Evolutionary conservation across 164 flowering plant species (phyloP).

Genomic region (Cinnamomum chago): DNA sequence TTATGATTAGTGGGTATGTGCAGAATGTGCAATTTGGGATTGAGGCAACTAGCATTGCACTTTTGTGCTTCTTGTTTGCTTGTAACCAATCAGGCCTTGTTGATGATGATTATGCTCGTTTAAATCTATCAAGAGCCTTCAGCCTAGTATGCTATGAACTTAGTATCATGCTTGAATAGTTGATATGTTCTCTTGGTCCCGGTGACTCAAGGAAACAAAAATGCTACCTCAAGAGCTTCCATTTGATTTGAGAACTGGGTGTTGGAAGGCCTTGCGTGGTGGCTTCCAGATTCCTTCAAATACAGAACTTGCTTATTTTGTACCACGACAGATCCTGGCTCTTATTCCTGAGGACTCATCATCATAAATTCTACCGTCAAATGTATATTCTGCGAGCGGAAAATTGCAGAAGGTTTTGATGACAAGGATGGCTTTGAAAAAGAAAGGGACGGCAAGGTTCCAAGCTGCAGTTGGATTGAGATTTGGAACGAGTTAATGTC

Average conservation of each 20-base stretch:
- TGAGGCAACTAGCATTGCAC: too few species aligned
- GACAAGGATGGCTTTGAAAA: too few species aligned
- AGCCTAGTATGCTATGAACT: constrained; percentile 41
- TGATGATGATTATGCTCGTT: constrained; percentile 46
- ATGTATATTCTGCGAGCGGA: too few species aligned
- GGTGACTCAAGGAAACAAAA: constrained; percentile 46
- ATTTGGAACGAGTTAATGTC: neutral
- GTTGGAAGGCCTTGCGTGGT: constrained; percentile 75
- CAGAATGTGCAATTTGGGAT: too few species aligned
- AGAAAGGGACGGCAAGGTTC: neutral
- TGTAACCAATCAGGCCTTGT: constrained; percentile 73
- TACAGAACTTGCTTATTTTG: neutral
- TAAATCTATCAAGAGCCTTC: constrained; percentile 53
- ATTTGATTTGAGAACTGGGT: constrained; percentile 67
- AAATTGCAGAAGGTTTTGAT: too few species aligned
- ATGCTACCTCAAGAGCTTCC: constrained; percentile 8
- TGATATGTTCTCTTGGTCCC: constrained; percentile 54
- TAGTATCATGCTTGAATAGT: too few species aligned
- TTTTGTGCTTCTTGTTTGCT: constrained; percentile 28
- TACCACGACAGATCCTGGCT: neutral
- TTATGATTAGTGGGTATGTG: too few species aligned
- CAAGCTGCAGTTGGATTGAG: neutral
- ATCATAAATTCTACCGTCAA: neutral
- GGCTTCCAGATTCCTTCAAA: constrained; percentile 72
- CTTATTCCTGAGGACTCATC: neutral